Evolutionary conservation across 495 filamentous ascomycete genomes (phyloP).

Genomic region (Penicillium odoratum): DNA sequence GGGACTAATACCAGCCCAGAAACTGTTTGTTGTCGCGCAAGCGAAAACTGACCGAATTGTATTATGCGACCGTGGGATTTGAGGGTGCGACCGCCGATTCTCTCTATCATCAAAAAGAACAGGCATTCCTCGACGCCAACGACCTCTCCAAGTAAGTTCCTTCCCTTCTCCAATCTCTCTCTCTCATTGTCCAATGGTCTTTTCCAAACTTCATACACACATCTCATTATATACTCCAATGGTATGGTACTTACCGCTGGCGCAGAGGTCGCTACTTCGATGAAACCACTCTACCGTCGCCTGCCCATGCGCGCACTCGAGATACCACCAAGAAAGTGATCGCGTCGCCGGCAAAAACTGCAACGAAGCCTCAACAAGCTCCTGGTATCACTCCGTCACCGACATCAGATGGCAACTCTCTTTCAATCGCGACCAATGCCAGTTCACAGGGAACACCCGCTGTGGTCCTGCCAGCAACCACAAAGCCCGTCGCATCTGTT

Average conservation of each 20-base stretch:
- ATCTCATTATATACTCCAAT: slow-evolving; percentile 11
- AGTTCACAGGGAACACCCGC: slow-evolving; percentile 21
- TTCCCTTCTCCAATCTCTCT: slow-evolving; percentile 13
- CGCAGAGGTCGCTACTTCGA: slow-evolving; percentile 70
- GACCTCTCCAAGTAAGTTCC: slow-evolving; percentile 73
- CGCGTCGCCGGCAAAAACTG: slow-evolving; percentile 19
- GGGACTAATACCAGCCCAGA: slow-evolving; percentile 52
- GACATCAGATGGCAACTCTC: slow-evolving; percentile 21
- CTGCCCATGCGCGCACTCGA: slow-evolving; percentile 41
- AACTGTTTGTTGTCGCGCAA: slow-evolving; percentile 75
- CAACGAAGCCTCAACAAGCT: slow-evolving; percentile 18
- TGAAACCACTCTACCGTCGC: slow-evolving; percentile 66
- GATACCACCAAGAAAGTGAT: slow-evolving; percentile 30
- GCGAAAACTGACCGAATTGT: slow-evolving; percentile 81
- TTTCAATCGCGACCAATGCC: slow-evolving; percentile 22
- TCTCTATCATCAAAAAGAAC: slow-evolving; percentile 51
- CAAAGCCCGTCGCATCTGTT: slow-evolving; percentile 13
- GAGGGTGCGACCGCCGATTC: slow-evolving; percentile 57
- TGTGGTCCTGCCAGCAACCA: slow-evolving; percentile 3
- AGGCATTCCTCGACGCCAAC: slow-evolving; percentile 67
- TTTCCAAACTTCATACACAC: slow-evolving; percentile 6
- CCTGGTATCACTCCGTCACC: slow-evolving; percentile 23
- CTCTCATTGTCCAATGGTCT: slow-evolving; percentile 14
- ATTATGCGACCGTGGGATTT: slow-evolving; percentile 54
- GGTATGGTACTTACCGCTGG: slow-evolving; percentile 30